A percentile compares a stretch with the other conserved stretches of the same genome.
phyloP scores from a whole-genome alignment of 176 grass and related monocot genomes.

The Triticum monococcum region DNA sequence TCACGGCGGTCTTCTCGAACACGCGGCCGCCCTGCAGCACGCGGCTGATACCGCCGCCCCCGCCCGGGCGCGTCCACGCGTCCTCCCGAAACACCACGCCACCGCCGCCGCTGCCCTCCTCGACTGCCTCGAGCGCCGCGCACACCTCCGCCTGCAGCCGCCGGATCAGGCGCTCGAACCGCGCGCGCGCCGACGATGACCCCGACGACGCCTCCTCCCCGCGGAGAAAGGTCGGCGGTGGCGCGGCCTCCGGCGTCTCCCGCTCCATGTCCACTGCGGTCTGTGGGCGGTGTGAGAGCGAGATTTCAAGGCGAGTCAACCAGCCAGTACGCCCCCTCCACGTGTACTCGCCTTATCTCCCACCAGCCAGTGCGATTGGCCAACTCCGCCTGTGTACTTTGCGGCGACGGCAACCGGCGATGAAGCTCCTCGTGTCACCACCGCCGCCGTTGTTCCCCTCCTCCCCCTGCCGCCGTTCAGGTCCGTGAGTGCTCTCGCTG shows the following conservation, averaged over 20 bases:
- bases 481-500: not conserved
- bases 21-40: conserved; percentile 70
- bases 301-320: not conserved
- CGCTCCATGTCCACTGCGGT: conserved; percentile 46
- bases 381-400: not conserved
- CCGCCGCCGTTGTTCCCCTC: not conserved
- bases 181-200: conserved; percentile 35
- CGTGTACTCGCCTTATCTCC: conserved; percentile 25
- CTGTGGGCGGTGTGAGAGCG: not conserved
- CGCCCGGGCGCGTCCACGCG: conserved; percentile 66
- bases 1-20: conserved; percentile 58
- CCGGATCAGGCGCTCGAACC: conserved; percentile 83
- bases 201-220: conserved; percentile 39
- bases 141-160: conserved; percentile 66
- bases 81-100: conserved; percentile 65
- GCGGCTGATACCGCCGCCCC: conserved; percentile 82
- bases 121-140: conserved; percentile 56
- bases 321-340: conserved; percentile 4
- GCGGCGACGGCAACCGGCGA: not conserved
- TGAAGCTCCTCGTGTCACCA: not conserved
- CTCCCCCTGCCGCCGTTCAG: not conserved
- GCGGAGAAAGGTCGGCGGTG: conserved; percentile 66
- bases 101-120: conserved; percentile 32
- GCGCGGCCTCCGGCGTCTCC: conserved; percentile 57
- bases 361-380: not conserved